A percentile compares a stretch with the other conserved stretches of the same genome.
These are phyloP conservation scores for Alternaria longipes DNA, from an alignment of 2,329 filamentous ascomycete genomes.

Conservation along the genomic window DNA sequence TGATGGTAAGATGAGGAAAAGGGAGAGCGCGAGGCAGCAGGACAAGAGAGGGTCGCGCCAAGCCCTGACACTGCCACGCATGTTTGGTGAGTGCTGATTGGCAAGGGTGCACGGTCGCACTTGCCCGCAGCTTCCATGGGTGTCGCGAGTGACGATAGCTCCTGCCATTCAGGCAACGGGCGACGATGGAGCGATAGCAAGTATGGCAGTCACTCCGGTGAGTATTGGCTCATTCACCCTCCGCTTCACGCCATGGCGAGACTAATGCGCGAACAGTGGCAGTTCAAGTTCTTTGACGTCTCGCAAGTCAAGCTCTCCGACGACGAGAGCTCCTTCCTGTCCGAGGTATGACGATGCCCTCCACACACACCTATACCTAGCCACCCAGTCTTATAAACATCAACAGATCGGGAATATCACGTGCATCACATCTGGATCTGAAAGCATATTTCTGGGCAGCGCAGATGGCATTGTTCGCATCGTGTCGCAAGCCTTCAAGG, in stretches of 20 bases:
- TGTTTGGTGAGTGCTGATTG: constrained; percentile 10
- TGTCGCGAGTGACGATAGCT: constrained; percentile 32
- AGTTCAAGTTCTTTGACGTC: constrained; percentile 99
- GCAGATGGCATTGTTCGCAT: constrained; percentile 88
- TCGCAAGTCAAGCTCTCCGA: constrained; percentile 81
- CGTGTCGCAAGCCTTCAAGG: constrained; percentile 85
- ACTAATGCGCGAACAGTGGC: constrained; percentile 73
- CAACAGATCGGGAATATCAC: constrained; percentile 72
- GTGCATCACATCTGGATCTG: constrained; percentile 84
- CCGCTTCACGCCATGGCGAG: constrained; percentile 13
- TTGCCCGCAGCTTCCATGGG: constrained; percentile 29
- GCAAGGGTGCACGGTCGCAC: constrained; percentile 17
- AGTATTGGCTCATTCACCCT: constrained; percentile 9
- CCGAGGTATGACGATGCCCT: constrained; percentile 70
- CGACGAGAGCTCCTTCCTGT: constrained; percentile 78
- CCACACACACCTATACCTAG: constrained; percentile 6
- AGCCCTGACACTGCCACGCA: constrained; percentile 17
- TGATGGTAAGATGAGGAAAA: constrained; percentile 21
- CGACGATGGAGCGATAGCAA: constrained; percentile 42
- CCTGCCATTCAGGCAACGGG: constrained; percentile 24
- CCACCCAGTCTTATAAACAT: constrained; percentile 36
- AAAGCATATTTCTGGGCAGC: constrained; percentile 88
- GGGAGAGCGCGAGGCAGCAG: constrained; percentile 24
- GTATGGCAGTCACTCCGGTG: constrained; percentile 56
- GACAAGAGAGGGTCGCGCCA: constrained; percentile 24